These are phyloP conservation scores for Leersia perrieri DNA, from an alignment of 176 grass and related monocot species.

Conservation along the genomic window DNA sequence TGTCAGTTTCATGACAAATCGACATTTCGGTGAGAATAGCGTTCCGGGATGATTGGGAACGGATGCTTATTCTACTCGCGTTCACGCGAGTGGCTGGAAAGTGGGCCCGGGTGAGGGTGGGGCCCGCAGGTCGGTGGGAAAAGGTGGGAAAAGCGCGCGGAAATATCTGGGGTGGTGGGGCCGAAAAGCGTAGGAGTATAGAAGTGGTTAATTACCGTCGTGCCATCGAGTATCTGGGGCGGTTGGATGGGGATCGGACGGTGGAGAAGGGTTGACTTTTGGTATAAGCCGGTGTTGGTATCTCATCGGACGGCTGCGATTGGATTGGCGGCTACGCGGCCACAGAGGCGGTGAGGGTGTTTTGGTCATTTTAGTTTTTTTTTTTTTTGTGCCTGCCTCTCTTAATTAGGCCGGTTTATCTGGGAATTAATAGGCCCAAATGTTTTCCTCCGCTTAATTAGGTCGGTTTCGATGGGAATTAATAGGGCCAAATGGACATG, in stretches of 20 bases:
- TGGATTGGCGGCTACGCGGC: neutral
- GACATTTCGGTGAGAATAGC: accelerated
- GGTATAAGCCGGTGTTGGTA: neutral
- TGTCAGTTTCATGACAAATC: accelerated
- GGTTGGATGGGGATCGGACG: conserved; percentile 19
- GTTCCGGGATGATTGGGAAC: too few species aligned
- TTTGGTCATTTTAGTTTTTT: too few species aligned
- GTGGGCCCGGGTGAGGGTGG: neutral
- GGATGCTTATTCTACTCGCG: neutral
- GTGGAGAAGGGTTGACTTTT: neutral
- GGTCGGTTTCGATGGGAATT: too few species aligned
- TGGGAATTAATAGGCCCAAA: too few species aligned
- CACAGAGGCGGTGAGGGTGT: too few species aligned
- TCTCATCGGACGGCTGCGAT: neutral
- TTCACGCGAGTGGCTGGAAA: neutral
- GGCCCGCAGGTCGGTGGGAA: neutral
- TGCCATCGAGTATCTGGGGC: accelerated
- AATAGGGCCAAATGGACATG: too few species aligned
- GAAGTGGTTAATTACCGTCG: neutral
- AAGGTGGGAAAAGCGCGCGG: neutral
- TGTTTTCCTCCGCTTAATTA: too few species aligned
- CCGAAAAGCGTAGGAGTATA: neutral
- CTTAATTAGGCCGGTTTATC: too few species aligned
- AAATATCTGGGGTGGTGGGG: conserved; percentile 3
- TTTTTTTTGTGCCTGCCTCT: too few species aligned